phyloP scores from a whole-genome alignment of 1,139 yeast species.

The Sugiyamaella sp. region DNA sequence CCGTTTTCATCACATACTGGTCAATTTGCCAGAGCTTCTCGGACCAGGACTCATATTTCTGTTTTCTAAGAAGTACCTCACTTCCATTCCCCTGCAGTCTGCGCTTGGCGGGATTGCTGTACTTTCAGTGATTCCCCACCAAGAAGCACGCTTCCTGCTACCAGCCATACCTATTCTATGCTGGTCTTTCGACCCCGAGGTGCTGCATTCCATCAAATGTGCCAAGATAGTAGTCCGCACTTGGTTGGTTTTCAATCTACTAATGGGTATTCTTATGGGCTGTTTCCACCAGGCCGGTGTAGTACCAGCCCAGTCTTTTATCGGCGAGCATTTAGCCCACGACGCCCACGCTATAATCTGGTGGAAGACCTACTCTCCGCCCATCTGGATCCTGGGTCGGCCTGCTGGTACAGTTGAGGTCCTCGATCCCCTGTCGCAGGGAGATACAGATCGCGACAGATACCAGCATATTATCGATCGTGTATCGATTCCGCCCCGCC shows the following conservation, averaged over 20 bases:
- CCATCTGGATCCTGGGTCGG: conserved; percentile 75
- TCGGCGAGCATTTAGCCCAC: conserved; percentile 41
- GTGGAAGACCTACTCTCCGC: conserved; percentile 97
- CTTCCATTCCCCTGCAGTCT: conserved; percentile 50
- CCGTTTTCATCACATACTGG: conserved; percentile 66
- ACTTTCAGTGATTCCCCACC: conserved; percentile 82
- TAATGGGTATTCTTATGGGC: conserved; percentile 71
- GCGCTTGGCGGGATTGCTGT: conserved; percentile 61
- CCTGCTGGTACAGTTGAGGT: conserved; percentile 36
- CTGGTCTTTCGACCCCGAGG: conserved; percentile 55
- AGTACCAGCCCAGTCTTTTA: conserved; percentile 59
- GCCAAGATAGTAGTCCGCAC: conserved; percentile 41
- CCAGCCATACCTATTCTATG: conserved; percentile 77
- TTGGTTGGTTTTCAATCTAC: conserved; percentile 70
- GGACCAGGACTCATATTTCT: conserved; percentile 73
- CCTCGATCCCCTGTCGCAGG: conserved; percentile 30
- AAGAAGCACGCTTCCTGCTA: conserved; percentile 80
- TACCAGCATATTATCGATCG: conserved; percentile 9
- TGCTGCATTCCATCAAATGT: conserved; percentile 26
- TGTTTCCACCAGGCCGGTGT: conserved; percentile 89
- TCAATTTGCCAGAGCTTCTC: conserved; percentile 75
- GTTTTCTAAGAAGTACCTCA: conserved; percentile 34
- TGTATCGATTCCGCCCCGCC: background rate
- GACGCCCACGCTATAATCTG: conserved; percentile 46
- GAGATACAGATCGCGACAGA: conserved; percentile 37